These are phyloP conservation scores for Cucurbita maxima DNA, from an alignment of 306 rosid species.

Conservation along the genomic window DNA sequence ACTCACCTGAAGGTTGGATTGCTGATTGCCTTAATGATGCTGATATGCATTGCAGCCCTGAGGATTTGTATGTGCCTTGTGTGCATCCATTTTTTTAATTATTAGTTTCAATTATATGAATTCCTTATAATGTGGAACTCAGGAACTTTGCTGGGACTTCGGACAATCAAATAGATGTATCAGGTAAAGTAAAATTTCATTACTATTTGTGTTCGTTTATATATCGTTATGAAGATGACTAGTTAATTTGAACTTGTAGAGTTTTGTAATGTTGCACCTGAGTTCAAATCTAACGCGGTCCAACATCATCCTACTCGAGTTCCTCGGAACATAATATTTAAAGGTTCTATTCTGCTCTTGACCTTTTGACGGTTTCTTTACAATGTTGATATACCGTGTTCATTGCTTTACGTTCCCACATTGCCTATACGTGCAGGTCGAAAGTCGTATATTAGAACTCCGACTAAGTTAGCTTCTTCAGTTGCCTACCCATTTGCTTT, in stretches of 20 bases:
- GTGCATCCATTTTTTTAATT: conserved; percentile 1
- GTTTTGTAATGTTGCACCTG: conserved; percentile 27
- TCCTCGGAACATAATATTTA: conserved; percentile 44
- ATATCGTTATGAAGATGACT: neutral
- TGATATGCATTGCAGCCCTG: conserved; percentile 44
- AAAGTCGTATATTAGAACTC: conserved; percentile 52
- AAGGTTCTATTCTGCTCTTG: conserved; percentile 32
- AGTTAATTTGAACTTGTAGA: conserved; percentile 19
- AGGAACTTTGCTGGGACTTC: conserved; percentile 44
- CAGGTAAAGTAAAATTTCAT: conserved; percentile 33
- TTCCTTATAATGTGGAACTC: conserved; percentile 21
- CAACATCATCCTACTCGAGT: conserved; percentile 25
- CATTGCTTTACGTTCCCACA: neutral
- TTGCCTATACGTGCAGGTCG: conserved; percentile 29
- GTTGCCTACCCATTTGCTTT: conserved; percentile 91
- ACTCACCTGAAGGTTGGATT: conserved; percentile 62
- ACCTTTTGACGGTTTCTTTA: neutral
- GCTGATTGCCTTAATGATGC: conserved; percentile 57
- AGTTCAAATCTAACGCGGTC: conserved; percentile 24
- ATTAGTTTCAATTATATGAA: conserved; percentile 13
- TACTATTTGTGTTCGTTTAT: neutral
- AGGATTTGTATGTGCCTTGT: conserved; percentile 46
- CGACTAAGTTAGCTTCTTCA: conserved; percentile 52
- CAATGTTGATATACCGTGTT: too few relatives aligned
- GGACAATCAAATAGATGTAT: conserved; percentile 36